phyloP scores from a whole-genome alignment of 768 basidiomycete species.

The Lepiota venenata region DNA sequence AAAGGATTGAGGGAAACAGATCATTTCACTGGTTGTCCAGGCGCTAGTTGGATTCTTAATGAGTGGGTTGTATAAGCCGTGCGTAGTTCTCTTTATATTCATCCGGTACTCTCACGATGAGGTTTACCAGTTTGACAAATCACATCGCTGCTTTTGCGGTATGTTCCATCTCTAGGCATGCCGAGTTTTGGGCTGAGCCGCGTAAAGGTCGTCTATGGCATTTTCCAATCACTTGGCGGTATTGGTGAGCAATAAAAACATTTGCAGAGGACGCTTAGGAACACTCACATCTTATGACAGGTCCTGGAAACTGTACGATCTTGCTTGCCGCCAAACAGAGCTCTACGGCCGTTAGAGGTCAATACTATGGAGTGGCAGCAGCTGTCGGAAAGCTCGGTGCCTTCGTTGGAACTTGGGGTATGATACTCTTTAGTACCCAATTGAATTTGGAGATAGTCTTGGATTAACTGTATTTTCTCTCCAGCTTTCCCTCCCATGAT shows the following conservation, averaged over 20 bases:
- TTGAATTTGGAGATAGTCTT: too few species aligned
- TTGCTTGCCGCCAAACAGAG: constrained; percentile 80
- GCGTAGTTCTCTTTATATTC: constrained; percentile 6
- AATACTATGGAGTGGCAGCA: constrained; percentile 83
- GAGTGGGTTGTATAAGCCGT: constrained; percentile 73
- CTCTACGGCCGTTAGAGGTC: constrained; percentile 81
- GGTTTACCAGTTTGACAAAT: not conserved
- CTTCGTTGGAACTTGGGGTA: constrained; percentile 70
- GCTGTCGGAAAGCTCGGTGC: constrained; percentile 84
- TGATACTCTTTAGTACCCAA: too few species aligned
- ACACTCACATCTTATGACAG: constrained; percentile 20
- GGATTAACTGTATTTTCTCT: too few species aligned
- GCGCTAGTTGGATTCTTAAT: constrained; percentile 85
- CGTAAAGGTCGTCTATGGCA: constrained; percentile 72
- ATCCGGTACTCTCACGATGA: too few species aligned
- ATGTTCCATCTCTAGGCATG: not conserved
- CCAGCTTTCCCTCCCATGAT: constrained; percentile 58
- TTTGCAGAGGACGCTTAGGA: too few species aligned
- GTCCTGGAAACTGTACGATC: constrained; percentile 83
- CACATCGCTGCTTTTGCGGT: not conserved
- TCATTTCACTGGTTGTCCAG: constrained; percentile 62
- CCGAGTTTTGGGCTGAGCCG: not conserved
- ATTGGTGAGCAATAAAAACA: constrained; percentile 44
- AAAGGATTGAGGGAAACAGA: constrained; percentile 33
- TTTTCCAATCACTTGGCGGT: constrained; percentile 88